Evolutionary conservation across 306 rosid genomes (phyloP).

Genomic region (Medicago arabica): DNA sequence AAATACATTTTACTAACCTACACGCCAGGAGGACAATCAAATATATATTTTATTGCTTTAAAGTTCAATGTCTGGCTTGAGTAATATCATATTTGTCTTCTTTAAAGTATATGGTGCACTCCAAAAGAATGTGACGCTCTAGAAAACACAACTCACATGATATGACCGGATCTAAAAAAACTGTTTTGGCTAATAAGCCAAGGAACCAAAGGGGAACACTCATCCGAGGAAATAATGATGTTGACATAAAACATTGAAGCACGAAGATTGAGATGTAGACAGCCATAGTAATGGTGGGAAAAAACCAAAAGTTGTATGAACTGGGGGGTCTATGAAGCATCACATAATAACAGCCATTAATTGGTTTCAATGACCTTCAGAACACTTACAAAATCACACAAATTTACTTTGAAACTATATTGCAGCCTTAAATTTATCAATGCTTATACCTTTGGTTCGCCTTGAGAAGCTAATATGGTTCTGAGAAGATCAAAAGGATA

Average conservation of each 20-base stretch:
- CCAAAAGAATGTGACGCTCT: neutral
- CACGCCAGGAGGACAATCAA: neutral
- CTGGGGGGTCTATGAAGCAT: neutral
- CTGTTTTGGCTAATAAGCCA: neutral
- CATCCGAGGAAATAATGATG: neutral
- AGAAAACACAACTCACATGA: neutral
- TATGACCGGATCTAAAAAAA: neutral
- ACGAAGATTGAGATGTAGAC: neutral
- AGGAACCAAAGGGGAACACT: neutral
- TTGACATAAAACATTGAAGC: conserved; percentile 9
- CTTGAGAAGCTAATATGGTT: conserved; percentile 96
- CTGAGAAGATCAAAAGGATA: conserved; percentile 96
- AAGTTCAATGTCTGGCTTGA: conserved; percentile 4
- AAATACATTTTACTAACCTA: neutral
- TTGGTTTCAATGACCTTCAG: conserved; percentile 21
- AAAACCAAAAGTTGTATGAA: neutral
- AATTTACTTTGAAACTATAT: conserved; percentile 10
- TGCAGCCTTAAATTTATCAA: conserved; percentile 7
- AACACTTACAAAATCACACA: conserved; percentile 27
- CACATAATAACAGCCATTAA: neutral
- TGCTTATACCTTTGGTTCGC: conserved; percentile 87
- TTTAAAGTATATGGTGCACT: neutral
- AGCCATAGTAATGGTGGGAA: neutral
- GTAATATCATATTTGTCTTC: conserved; percentile 1
- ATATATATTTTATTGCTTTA: neutral